phyloP scores from a whole-genome alignment of 208 protist species.

The Trypanosoma melophagium region DNA sequence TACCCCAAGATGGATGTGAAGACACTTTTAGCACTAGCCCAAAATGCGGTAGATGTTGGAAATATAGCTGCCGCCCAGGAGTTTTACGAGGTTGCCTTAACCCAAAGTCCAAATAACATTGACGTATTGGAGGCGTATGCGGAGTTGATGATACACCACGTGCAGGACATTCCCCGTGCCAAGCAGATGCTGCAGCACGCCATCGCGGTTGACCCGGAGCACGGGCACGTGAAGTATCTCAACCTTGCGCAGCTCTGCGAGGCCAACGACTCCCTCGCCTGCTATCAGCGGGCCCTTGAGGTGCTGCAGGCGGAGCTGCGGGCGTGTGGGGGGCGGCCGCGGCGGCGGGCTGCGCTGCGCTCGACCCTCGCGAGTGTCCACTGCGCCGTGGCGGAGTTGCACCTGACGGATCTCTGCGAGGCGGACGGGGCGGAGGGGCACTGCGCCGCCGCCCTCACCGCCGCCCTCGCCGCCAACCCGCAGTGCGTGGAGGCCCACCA shows the following conservation, averaged over 20 bases:
- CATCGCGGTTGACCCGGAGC: constrained; percentile 78
- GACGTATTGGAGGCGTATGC: constrained; percentile 91
- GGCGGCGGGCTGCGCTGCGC: constrained; percentile 44
- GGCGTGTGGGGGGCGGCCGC: constrained; percentile 49
- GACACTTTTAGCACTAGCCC: constrained; percentile 74
- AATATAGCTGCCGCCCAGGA: constrained; percentile 83
- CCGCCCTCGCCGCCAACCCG: constrained; percentile 50
- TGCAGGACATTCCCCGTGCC: constrained; percentile 61
- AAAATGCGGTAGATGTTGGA: constrained; percentile 82
- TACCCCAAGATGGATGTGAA: constrained; percentile 55
- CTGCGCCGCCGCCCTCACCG: constrained; percentile 68
- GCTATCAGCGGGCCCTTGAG: constrained; percentile 77
- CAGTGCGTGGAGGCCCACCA: constrained; percentile 81
- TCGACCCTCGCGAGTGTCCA: constrained; percentile 84
- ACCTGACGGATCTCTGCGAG: constrained; percentile 89
- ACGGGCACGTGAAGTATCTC: constrained; percentile 90
- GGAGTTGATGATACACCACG: constrained; percentile 89
- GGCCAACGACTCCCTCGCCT: constrained; percentile 70
- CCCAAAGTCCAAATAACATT: constrained; percentile 74
- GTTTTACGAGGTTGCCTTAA: constrained; percentile 84
- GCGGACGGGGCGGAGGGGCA: constrained; percentile 75
- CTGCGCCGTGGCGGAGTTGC: constrained; percentile 89
- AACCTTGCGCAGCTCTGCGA: constrained; percentile 88
- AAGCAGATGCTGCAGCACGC: constrained; percentile 85
- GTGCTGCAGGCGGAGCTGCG: constrained; percentile 60